phyloP scores from a whole-genome alignment of 495 filamentous ascomycete genomes.

The Penicillium taxi region DNA sequence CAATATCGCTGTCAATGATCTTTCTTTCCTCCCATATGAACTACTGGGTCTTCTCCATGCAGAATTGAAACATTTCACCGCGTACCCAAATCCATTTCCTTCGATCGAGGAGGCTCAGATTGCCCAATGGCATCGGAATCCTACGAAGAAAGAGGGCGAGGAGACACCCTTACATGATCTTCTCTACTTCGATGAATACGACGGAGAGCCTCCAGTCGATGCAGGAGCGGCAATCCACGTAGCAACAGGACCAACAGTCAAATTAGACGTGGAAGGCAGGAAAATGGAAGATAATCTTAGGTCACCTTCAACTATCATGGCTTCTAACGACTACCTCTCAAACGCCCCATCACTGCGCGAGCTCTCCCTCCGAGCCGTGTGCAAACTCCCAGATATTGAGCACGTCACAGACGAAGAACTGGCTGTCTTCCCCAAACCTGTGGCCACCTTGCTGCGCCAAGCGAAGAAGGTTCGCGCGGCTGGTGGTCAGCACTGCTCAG shows the following conservation, averaged over 20 bases:
- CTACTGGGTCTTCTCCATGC: conserved; percentile 51
- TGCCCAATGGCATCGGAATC: conserved; percentile 28
- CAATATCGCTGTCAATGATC: conserved; percentile 62
- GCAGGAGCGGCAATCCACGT: conserved; percentile 37
- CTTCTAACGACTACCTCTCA: conserved; percentile 2
- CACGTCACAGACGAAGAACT: conserved; percentile 34
- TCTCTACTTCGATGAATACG: conserved; percentile 20
- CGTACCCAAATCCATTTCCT: conserved; percentile 43
- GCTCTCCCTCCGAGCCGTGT: conserved; percentile 44
- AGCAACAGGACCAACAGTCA: conserved; percentile 36
- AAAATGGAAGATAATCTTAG: conserved; percentile 10
- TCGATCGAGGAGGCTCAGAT: conserved; percentile 28
- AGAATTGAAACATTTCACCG: conserved; percentile 37
- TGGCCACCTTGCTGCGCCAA: conserved; percentile 32
- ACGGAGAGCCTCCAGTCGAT: conserved; percentile 25
- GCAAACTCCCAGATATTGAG: conserved; percentile 36
- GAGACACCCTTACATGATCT: background rate
- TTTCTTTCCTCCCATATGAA: conserved; percentile 64
- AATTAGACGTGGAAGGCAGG: conserved; percentile 40
- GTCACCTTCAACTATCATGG: background rate
- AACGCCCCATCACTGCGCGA: conserved; percentile 51
- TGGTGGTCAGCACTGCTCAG: conserved; percentile 51
- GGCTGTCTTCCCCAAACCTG: conserved; percentile 31
- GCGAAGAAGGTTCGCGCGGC: conserved; percentile 37
- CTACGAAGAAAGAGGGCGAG: background rate